Percentiles rank a stretch among this genome's conserved stretches.
These are phyloP conservation scores for Cyberlindnera xishuangbannaensis DNA, from an alignment of 805 yeast species.

Conservation along the genomic window DNA sequence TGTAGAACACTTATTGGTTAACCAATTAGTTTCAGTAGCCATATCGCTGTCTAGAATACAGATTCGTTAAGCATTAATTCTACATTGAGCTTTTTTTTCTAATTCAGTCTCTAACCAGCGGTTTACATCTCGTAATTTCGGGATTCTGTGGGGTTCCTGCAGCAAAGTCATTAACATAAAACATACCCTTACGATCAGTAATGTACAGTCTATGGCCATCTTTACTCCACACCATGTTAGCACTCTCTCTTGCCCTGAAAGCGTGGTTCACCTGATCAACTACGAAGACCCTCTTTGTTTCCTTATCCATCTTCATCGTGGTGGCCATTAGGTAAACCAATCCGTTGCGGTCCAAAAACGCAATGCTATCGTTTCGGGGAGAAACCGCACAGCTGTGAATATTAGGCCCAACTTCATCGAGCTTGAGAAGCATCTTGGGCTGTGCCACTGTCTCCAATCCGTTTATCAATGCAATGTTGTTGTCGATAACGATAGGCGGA, in stretches of 20 bases:
- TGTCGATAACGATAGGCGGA: conserved; percentile 62
- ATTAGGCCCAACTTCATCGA: conserved; percentile 76
- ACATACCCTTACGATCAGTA: conserved; percentile 75
- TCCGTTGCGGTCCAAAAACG: conserved; percentile 76
- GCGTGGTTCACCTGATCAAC: conserved; percentile 80
- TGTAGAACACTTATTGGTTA: too few relatives aligned
- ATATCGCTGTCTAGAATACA: too few relatives aligned
- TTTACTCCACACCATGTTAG: conserved; percentile 66
- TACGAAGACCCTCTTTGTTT: conserved; percentile 42
- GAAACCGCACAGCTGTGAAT: conserved; percentile 72
- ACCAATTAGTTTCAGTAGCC: too few relatives aligned
- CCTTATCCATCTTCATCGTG: conserved; percentile 46
- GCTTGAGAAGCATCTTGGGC: conserved; percentile 53
- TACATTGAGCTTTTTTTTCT: too few relatives aligned
- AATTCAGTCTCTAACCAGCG: conserved; percentile 9
- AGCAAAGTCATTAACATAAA: conserved; percentile 80
- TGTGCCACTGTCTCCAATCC: conserved; percentile 43
- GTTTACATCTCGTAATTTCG: conserved; percentile 61
- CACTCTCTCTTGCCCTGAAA: conserved; percentile 66
- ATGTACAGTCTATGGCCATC: conserved; percentile 77
- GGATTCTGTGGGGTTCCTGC: conserved; percentile 68
- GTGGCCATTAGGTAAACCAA: conserved; percentile 62
- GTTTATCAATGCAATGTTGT: conserved; percentile 44
- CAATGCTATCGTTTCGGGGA: conserved; percentile 83
- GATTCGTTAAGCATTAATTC: too few relatives aligned